Percentiles rank a stretch among this genome's conserved stretches.
Evolutionary conservation across 495 filamentous ascomycete genomes (phyloP).

Genomic region (Niebla homalea): DNA sequence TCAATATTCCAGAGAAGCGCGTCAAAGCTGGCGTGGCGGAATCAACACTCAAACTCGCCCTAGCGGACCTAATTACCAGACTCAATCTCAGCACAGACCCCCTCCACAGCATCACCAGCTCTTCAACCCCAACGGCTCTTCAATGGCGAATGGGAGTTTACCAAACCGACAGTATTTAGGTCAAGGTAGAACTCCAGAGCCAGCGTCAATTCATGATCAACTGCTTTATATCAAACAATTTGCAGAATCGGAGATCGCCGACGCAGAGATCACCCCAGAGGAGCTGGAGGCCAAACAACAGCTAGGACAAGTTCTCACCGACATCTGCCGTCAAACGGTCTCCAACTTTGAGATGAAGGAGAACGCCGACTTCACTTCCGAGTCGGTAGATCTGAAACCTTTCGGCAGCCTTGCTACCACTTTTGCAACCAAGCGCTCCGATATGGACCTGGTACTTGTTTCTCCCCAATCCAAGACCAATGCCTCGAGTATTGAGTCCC

Average conservation of each 20-base stretch:
- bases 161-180: background rate
- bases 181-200: background rate
- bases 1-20: no score
- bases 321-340: conserved; percentile 41
- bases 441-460: conserved; percentile 64
- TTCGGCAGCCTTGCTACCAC: conserved; percentile 64
- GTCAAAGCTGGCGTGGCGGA: no score
- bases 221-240: conserved; percentile 32
- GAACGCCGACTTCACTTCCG: conserved; percentile 32
- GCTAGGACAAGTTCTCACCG: conserved; percentile 44
- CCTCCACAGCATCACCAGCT: conserved; percentile 19
- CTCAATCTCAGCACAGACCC: conserved; percentile 1
- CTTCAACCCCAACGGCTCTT: conserved; percentile 17
- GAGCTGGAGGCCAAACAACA: conserved; percentile 51
- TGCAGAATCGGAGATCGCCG: conserved; percentile 26
- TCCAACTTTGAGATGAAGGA: conserved; percentile 29
- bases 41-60: background rate
- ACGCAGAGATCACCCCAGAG: conserved; percentile 32
- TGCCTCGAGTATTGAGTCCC: conserved; percentile 28
- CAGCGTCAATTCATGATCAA: conserved; percentile 28
- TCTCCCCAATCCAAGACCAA: conserved; percentile 40
- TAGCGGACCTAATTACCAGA: background rate
- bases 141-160: background rate
- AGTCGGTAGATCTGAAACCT: conserved; percentile 44
- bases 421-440: conserved; percentile 58